These are phyloP conservation scores for Schizophyllum commune DNA, from an alignment of 1,284 basidiomycete species.

Conservation along the genomic window DNA sequence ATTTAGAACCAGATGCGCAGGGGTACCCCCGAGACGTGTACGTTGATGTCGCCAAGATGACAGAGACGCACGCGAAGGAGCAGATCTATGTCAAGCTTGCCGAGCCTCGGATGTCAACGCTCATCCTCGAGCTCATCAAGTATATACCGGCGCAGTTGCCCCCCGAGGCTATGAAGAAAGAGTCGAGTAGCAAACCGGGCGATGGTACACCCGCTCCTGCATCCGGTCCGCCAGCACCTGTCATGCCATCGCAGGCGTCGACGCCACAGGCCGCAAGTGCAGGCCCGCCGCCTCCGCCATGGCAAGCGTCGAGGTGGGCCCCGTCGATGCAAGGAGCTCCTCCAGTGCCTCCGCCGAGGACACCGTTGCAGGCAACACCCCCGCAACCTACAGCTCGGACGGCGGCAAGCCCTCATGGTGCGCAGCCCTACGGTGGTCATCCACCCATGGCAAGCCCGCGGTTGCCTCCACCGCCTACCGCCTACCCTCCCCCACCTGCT, in stretches of 20 bases:
- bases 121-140: conserved; percentile 68
- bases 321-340: background rate
- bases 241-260: background rate
- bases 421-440: background rate
- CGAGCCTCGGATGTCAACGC: conserved; percentile 53
- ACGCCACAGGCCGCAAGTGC: background rate
- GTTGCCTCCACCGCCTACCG: background rate
- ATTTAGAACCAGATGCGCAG: conserved; percentile 27
- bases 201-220: background rate
- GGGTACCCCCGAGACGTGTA: conserved; percentile 40
- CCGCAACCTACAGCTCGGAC: background rate
- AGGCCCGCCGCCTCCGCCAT: background rate
- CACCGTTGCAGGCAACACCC: background rate
- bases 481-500: background rate
- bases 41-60: conserved; percentile 64
- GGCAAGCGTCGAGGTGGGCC: background rate
- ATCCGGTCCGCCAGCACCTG: background rate
- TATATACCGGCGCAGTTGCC: conserved; percentile 16
- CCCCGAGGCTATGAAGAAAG: background rate
- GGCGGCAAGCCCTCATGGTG: background rate
- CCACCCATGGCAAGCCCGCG: background rate
- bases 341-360: background rate
- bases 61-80: conserved; percentile 65
- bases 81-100: conserved; percentile 60
- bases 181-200: background rate